A percentile compares a stretch with the other conserved stretches of the same genome.
Conservation (phyloP, 2,329 filamentous ascomycete species). For the Grosmannia serpens region DNA sequence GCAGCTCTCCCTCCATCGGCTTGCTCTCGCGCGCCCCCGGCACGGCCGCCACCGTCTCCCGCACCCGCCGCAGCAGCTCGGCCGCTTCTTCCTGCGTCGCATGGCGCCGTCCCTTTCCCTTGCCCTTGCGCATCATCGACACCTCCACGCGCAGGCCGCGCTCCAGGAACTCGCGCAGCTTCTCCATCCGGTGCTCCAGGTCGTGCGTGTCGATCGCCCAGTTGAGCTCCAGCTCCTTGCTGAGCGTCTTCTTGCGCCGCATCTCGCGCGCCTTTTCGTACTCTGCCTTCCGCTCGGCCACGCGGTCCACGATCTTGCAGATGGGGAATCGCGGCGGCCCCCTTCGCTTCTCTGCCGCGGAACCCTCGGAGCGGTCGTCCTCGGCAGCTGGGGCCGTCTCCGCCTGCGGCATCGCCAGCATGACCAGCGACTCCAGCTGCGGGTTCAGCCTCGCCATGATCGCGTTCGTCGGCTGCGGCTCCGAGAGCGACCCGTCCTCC, state of each 20-base stretch:
- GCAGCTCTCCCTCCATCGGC: slow-evolving; percentile 29
- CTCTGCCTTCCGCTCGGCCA: slow-evolving; percentile 30
- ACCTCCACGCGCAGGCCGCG: slow-evolving; percentile 71
- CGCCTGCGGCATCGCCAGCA: slow-evolving; percentile 26
- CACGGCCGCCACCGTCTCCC: slow-evolving; percentile 19
- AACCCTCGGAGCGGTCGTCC: background rate
- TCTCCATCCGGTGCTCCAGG: slow-evolving; percentile 57
- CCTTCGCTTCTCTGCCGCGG: background rate
- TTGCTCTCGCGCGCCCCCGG: slow-evolving; percentile 29
- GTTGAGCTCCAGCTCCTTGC: slow-evolving; percentile 78
- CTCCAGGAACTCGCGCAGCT: slow-evolving; percentile 55
- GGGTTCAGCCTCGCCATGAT: slow-evolving; percentile 30
- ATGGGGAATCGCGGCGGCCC: slow-evolving; percentile 35
- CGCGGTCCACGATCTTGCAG: slow-evolving; percentile 59
- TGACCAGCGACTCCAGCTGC: slow-evolving; percentile 26
- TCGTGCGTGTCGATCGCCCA: slow-evolving; percentile 77
- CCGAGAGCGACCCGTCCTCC: slow-evolving; percentile 25
- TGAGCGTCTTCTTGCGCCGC: slow-evolving; percentile 26
- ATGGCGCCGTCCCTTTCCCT: slow-evolving; percentile 43
- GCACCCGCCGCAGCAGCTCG: slow-evolving; percentile 36
- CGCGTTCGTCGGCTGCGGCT: slow-evolving; percentile 23
- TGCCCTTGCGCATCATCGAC: slow-evolving; percentile 54
- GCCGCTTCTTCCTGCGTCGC: slow-evolving; percentile 51
- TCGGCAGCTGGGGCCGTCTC: background rate
- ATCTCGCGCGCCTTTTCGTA: slow-evolving; percentile 31